Conservation (phyloP, 768 basidiomycete genomes). For the Pholiota conissans region DNA sequence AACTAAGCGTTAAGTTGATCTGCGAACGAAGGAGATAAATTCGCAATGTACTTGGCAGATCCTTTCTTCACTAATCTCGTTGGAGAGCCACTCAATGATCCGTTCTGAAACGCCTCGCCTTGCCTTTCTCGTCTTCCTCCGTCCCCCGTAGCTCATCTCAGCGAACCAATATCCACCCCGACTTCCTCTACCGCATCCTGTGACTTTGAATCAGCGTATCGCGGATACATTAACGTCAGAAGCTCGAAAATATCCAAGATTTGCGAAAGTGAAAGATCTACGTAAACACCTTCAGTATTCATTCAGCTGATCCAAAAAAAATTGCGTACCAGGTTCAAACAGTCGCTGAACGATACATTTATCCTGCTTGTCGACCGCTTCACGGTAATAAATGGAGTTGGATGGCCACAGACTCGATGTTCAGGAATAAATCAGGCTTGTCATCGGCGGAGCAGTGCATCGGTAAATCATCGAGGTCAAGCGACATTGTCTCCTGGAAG, state of each 20-base stretch:
- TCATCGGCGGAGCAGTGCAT: slow-evolving; percentile 88
- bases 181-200: slow-evolving; percentile 71
- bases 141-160: slow-evolving; percentile 58
- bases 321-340: slow-evolving; percentile 75
- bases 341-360: slow-evolving; percentile 91
- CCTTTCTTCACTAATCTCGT: slow-evolving; percentile 63
- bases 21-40: neutral
- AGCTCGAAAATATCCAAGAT: slow-evolving; percentile 70
- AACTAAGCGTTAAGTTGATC: neutral
- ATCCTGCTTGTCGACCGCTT: slow-evolving; percentile 89
- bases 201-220: slow-evolving; percentile 74
- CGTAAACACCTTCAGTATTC: slow-evolving; percentile 9
- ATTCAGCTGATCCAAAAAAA: neutral
- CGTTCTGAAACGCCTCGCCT: slow-evolving; percentile 66
- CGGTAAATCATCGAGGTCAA: slow-evolving; percentile 86
- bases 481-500: slow-evolving; percentile 91
- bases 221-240: slow-evolving; percentile 73
- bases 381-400: slow-evolving; percentile 93
- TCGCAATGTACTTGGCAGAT: slow-evolving; percentile 53
- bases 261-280: slow-evolving; percentile 63
- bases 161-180: slow-evolving; percentile 59
- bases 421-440: slow-evolving; percentile 82
- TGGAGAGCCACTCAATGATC: slow-evolving; percentile 73
- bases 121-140: slow-evolving; percentile 30
- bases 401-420: slow-evolving; percentile 80